Evolutionary conservation across 179 eudicot genomes (phyloP).

Genomic region (Carnegiea gigantea): DNA sequence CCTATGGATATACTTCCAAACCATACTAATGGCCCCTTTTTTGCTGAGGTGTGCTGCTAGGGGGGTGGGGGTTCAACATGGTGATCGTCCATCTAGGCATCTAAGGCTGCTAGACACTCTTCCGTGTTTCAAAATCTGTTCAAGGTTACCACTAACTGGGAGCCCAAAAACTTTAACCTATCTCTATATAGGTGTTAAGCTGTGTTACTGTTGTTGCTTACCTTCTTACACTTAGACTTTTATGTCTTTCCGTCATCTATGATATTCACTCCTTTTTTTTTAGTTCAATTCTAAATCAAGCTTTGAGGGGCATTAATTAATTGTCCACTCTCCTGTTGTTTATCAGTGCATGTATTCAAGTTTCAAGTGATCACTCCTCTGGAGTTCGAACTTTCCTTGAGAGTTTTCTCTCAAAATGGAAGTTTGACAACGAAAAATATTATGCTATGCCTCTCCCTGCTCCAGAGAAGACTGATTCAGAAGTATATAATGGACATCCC

Average conservation of each 20-base stretch:
- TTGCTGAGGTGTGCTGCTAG: no score
- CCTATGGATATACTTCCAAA: no score
- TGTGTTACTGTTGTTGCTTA: neutral
- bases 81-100: no score
- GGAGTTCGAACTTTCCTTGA: constrained; percentile 59
- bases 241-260: neutral
- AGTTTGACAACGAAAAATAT: constrained; percentile 40
- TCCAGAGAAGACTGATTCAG: constrained; percentile 14
- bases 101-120: no score
- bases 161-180: no score
- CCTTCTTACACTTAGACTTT: neutral
- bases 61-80: no score
- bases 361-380: constrained; percentile 45
- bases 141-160: no score
- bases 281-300: neutral
- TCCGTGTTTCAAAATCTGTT: no score
- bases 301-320: neutral
- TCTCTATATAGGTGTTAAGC: no score
- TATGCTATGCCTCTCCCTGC: constrained; percentile 30
- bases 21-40: no score
- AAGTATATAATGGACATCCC: constrained; percentile 25
- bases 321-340: neutral
- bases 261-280: neutral
- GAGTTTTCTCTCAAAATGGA: constrained; percentile 73
- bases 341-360: constrained; percentile 72